Evolutionary conservation across 345 rosid species (phyloP).

Genomic region (Corymbia maculata): DNA sequence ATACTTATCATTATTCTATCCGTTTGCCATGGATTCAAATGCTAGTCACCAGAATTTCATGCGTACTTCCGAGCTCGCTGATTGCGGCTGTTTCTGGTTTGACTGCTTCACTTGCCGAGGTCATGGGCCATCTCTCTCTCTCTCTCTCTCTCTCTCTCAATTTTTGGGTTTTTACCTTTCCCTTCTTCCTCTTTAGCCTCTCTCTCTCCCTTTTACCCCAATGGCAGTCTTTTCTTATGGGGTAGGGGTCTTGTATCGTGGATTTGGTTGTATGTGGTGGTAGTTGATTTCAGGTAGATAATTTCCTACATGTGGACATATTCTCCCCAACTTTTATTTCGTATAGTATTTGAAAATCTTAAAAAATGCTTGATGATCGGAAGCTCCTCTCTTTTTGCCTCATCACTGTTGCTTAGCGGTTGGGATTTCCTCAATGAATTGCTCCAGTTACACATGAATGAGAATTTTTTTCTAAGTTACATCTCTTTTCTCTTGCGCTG

Average conservation of each 20-base stretch:
- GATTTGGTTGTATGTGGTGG: not conserved
- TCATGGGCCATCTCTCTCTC: not conserved
- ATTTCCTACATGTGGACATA: not conserved
- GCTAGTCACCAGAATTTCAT: slow-evolving; percentile 4
- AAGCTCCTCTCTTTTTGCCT: not conserved
- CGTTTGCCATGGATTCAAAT: slow-evolving; percentile 75
- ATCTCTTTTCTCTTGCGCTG: not conserved
- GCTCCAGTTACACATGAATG: not conserved
- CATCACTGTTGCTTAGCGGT: not conserved
- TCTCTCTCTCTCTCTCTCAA: not conserved
- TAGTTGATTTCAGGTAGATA: not conserved
- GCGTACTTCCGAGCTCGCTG: not conserved
- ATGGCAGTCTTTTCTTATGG: not conserved
- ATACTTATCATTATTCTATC: slow-evolving; percentile 60
- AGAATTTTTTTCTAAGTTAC: not conserved
- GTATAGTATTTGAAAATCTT: not conserved
- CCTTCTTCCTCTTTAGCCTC: not conserved
- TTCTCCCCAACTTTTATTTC: not conserved
- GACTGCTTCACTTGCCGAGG: not conserved
- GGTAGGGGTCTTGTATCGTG: not conserved
- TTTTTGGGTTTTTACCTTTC: not conserved
- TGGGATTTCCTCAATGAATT: not conserved
- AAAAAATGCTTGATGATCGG: not conserved
- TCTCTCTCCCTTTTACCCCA: not conserved
- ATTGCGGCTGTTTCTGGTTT: not conserved